Conservation (phyloP, 2,329 filamentous ascomycete species). For the Elsinoe ampelina region DNA sequence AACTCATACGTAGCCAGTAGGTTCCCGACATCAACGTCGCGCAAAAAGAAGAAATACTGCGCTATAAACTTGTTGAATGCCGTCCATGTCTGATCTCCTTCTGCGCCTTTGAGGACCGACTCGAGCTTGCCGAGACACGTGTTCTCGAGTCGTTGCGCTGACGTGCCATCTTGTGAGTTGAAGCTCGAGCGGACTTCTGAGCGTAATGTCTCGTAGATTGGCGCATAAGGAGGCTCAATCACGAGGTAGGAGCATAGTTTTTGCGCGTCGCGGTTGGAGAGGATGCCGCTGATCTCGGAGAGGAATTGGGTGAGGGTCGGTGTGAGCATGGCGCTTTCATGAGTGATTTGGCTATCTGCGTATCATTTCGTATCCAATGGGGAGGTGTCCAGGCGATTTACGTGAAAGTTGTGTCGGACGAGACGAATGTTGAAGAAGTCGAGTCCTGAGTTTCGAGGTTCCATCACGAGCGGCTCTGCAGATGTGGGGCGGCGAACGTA, state of each 20-base stretch:
- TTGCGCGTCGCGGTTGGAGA: constrained; percentile 54
- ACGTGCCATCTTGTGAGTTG: constrained; percentile 28
- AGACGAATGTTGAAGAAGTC: too few relatives aligned
- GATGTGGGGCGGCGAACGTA: background rate
- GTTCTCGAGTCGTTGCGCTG: constrained; percentile 50
- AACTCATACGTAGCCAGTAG: constrained; percentile 65
- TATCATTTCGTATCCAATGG: too few relatives aligned
- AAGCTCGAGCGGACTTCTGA: constrained; percentile 56
- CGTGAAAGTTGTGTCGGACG: too few relatives aligned
- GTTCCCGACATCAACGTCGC: constrained; percentile 70
- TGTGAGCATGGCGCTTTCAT: constrained; percentile 34
- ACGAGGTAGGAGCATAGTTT: constrained; percentile 61
- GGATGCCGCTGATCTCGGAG: constrained; percentile 50
- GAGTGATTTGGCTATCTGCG: background rate
- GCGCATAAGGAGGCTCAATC: constrained; percentile 61
- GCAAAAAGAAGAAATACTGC: constrained; percentile 70
- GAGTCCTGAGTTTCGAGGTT: background rate
- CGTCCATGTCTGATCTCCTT: constrained; percentile 60
- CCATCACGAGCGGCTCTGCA: background rate
- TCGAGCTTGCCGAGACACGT: constrained; percentile 8
- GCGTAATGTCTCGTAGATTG: constrained; percentile 59
- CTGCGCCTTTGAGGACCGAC: constrained; percentile 20
- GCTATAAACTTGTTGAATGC: constrained; percentile 71
- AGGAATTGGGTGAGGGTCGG: constrained; percentile 61
- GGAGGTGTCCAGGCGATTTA: too few relatives aligned